Evolutionary conservation across 345 rosid species (phyloP).

Genomic region (Clarkia xantiana): DNA sequence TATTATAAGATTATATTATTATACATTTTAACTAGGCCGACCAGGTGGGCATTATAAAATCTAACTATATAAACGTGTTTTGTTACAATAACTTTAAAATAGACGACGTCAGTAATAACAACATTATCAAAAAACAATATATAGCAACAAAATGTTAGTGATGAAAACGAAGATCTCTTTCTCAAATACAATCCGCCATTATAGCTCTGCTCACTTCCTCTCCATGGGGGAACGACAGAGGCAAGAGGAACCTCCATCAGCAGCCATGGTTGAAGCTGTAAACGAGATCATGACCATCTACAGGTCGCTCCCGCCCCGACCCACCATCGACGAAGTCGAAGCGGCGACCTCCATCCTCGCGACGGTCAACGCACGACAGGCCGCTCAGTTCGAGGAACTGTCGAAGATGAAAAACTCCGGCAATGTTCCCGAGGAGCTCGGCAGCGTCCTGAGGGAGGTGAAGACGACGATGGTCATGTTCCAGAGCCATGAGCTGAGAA

Average conservation of each 20-base stretch:
- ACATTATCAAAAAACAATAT: no score
- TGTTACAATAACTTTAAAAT: no score
- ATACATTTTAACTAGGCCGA: no score
- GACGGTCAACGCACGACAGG: constrained; percentile 28
- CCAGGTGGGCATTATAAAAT: no score
- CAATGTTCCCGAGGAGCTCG: constrained; percentile 37
- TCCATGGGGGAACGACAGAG: constrained; percentile 27
- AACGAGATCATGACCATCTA: constrained; percentile 38
- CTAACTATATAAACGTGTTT: no score
- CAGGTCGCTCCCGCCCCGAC: constrained; percentile 46
- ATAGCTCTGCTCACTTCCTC: no score
- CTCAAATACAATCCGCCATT: no score
- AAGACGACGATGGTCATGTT: constrained; percentile 29
- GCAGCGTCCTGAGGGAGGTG: constrained; percentile 24
- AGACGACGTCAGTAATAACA: no score
- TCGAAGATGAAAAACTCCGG: constrained; percentile 16
- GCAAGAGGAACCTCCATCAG: constrained; percentile 16
- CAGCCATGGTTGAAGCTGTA: constrained; percentile 25
- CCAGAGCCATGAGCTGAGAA: constrained; percentile 35
- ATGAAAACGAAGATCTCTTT: no score
- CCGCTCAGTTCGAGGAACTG: constrained; percentile 32
- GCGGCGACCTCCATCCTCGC: constrained; percentile 41
- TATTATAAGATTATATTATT: no score
- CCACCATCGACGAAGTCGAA: constrained; percentile 41
- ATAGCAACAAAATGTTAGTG: no score